phyloP scores from a whole-genome alignment of 768 basidiomycete genomes.

The Pisolithus tinctorius region DNA sequence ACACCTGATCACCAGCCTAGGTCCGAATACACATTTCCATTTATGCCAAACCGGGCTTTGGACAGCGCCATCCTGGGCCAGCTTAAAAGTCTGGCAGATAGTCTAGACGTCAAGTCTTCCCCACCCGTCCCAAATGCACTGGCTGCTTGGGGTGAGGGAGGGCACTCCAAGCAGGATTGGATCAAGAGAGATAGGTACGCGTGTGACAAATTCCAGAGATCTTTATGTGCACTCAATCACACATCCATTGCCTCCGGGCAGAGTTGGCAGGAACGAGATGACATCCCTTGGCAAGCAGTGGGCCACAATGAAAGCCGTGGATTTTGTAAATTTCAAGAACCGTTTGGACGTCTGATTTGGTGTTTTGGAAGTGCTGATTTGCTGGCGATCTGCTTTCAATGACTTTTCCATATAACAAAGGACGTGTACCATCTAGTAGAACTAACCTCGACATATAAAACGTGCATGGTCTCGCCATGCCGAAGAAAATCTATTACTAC shows the following conservation, averaged over 20 bases:
- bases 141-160: constrained; percentile 48
- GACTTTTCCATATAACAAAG: no score
- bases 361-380: no score
- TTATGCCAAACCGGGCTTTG: constrained; percentile 55
- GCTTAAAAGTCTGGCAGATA: constrained; percentile 43
- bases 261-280: constrained; percentile 55
- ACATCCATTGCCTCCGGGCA: constrained; percentile 18
- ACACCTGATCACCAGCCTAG: constrained; percentile 50
- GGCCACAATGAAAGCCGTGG: constrained; percentile 41
- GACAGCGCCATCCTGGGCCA: constrained; percentile 47
- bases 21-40: constrained; percentile 46
- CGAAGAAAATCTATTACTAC: no score
- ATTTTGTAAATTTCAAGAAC: constrained; percentile 48
- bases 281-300: constrained; percentile 40
- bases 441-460: no score
- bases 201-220: constrained; percentile 15
- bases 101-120: constrained; percentile 25
- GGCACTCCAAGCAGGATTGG: constrained; percentile 50
- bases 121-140: constrained; percentile 28
- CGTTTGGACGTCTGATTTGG: constrained; percentile 44
- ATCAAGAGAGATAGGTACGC: constrained; percentile 45
- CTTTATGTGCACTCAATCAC: constrained; percentile 7
- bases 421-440: no score
- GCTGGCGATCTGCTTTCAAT: no score
- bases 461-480: no score